Percentiles rank a stretch among this genome's conserved stretches.
Evolutionary conservation across 208 protist species (phyloP).

Genomic region (Porcisia hertigi): DNA sequence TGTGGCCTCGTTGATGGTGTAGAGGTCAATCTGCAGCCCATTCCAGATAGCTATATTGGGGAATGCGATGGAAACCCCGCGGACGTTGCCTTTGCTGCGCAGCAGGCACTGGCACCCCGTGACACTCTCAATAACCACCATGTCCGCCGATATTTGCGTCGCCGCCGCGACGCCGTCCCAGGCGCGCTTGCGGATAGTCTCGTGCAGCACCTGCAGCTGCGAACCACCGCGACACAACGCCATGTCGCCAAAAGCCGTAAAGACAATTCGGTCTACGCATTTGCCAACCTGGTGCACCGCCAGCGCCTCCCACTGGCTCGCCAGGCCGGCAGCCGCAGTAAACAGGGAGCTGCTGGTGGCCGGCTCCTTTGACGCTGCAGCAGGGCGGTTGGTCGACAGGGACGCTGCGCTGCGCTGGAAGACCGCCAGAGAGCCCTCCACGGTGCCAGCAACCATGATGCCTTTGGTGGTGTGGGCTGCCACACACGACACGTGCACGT

Average conservation of each 20-base stretch:
- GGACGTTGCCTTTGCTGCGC: slow-evolving; percentile 68
- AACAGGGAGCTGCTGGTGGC: background rate
- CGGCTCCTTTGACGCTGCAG: background rate
- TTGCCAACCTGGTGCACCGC: slow-evolving; percentile 71
- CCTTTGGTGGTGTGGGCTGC: slow-evolving; percentile 35
- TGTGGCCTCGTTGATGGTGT: slow-evolving; percentile 85
- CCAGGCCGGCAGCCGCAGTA: slow-evolving; percentile 25
- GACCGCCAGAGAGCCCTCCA: slow-evolving; percentile 69
- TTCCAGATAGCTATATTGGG: slow-evolving; percentile 90
- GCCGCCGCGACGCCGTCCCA: slow-evolving; percentile 85
- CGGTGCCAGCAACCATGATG: slow-evolving; percentile 59
- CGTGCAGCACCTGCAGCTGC: slow-evolving; percentile 82
- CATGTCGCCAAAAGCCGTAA: slow-evolving; percentile 62
- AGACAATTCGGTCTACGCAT: slow-evolving; percentile 60
- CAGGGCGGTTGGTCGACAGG: background rate
- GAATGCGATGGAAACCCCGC: slow-evolving; percentile 81
- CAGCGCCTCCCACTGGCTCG: slow-evolving; percentile 68
- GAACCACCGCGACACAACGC: slow-evolving; percentile 51
- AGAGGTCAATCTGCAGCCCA: slow-evolving; percentile 86
- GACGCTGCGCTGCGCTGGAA: slow-evolving; percentile 37
- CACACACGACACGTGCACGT: slow-evolving; percentile 60
- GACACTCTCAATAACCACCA: slow-evolving; percentile 86
- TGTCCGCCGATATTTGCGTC: slow-evolving; percentile 85
- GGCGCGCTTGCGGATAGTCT: slow-evolving; percentile 79
- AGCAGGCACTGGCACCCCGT: slow-evolving; percentile 86